phyloP scores from a whole-genome alignment of 2,329 filamentous ascomycete genomes.

The Trichophaea hybrida region DNA sequence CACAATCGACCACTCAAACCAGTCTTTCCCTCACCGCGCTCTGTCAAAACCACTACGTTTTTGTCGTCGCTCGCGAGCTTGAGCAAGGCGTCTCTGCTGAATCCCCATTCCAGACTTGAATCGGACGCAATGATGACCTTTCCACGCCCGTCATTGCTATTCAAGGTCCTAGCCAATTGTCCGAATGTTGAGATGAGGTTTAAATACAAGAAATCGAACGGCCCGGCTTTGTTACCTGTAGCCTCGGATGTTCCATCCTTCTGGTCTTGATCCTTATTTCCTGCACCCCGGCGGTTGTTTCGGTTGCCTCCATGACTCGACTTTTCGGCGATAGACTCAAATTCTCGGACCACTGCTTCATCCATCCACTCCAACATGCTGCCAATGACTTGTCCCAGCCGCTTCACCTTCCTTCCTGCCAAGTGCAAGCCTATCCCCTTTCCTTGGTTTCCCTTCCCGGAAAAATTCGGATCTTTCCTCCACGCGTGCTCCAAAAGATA shows the following conservation, averaged over 20 bases:
- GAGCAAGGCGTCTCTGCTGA: conserved; percentile 66
- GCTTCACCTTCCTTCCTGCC: conserved; percentile 74
- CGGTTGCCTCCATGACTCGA: conserved; percentile 32
- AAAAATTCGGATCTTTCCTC: conserved; percentile 42
- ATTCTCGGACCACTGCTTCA: conserved; percentile 81
- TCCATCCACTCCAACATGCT: conserved; percentile 99
- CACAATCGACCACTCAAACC: conserved; percentile 63
- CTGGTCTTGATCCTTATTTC: conserved; percentile 31
- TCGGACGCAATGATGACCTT: conserved; percentile 86
- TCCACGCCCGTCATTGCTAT: conserved; percentile 31
- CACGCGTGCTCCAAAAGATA: conserved; percentile 89
- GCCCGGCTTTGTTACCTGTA: conserved; percentile 40
- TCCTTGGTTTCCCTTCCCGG: conserved; percentile 21
- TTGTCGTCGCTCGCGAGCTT: conserved; percentile 59
- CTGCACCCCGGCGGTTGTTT: conserved; percentile 30
- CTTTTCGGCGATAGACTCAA: conserved; percentile 54
- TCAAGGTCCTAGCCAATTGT: conserved; percentile 58
- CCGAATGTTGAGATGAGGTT: conserved; percentile 68
- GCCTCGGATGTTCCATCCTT: conserved; percentile 28
- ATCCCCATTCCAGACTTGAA: conserved; percentile 82
- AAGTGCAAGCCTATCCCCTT: conserved; percentile 47
- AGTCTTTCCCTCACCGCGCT: conserved; percentile 42
- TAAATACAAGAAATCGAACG: conserved; percentile 81
- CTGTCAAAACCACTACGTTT: conserved; percentile 79
- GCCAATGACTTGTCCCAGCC: conserved; percentile 65